Evolutionary conservation across 257 asterid genomes (phyloP).

Genomic region (Haberlea rhodopensis): DNA sequence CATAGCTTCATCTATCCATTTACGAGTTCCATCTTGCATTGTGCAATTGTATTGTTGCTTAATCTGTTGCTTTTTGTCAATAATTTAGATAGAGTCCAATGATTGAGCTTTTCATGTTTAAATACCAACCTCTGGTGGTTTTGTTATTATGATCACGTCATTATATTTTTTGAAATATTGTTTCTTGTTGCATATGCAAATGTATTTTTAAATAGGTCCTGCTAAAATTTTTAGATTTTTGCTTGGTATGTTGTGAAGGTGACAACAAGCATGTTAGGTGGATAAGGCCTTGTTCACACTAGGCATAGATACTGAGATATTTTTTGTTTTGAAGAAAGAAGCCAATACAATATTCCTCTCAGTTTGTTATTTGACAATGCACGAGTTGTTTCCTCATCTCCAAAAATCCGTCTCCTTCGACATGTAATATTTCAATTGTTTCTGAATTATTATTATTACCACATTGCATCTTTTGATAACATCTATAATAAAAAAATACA

Average conservation of each 20-base stretch:
- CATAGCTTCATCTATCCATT: background rate
- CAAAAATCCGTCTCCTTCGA: background rate
- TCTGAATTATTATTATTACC: constrained; percentile 1
- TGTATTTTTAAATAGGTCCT: no score
- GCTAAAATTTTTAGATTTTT: no score
- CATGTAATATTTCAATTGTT: background rate
- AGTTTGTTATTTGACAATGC: background rate
- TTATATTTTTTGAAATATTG: no score
- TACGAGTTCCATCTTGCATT: background rate
- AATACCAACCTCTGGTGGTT: background rate
- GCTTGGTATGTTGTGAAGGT: no score
- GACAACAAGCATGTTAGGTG: no score
- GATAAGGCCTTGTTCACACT: no score
- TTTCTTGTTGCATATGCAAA: no score
- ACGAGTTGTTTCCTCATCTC: background rate
- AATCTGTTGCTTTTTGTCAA: background rate
- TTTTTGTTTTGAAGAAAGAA: no score
- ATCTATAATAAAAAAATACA: constrained; percentile 18
- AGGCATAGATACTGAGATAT: no score
- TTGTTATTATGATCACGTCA: background rate
- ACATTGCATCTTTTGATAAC: constrained; percentile 5
- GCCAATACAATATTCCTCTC: background rate
- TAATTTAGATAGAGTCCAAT: background rate
- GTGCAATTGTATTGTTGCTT: background rate
- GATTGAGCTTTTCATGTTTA: background rate